Conservation (phyloP, 805 yeast genomes). For the Torulaspora microellipsoides region DNA sequence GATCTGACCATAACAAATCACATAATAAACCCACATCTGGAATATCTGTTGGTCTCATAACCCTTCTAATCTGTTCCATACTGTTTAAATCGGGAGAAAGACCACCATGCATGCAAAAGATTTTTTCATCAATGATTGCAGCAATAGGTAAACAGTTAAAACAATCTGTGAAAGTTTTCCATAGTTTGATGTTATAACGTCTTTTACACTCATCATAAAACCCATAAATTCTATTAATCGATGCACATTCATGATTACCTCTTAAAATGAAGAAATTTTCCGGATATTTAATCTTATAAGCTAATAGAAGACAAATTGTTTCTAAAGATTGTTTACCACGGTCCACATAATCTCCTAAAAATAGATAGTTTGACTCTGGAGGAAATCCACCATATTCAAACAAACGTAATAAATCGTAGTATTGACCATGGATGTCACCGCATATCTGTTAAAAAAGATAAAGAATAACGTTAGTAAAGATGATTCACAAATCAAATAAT, state of each 20-base stretch:
- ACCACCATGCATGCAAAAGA: slow-evolving; percentile 99
- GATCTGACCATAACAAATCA: slow-evolving; percentile 97
- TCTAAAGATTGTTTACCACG: slow-evolving; percentile 97
- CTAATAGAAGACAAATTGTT: slow-evolving; percentile 88
- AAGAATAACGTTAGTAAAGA: slow-evolving; percentile 12
- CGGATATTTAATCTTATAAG: slow-evolving; percentile 96
- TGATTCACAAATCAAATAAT: no score
- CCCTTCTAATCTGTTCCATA: slow-evolving; percentile 98
- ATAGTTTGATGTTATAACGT: slow-evolving; percentile 94
- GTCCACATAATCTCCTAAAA: slow-evolving; percentile 96
- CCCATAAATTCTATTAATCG: slow-evolving; percentile 95
- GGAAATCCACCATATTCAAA: slow-evolving; percentile 99
- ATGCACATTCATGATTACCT: slow-evolving; percentile 98
- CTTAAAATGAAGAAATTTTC: slow-evolving; percentile 94
- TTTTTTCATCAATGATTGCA: slow-evolving; percentile 95
- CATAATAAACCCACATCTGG: slow-evolving; percentile 97
- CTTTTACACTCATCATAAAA: slow-evolving; percentile 98
- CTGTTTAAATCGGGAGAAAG: slow-evolving; percentile 94
- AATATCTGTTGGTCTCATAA: slow-evolving; percentile 98
- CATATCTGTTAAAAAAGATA: slow-evolving; percentile 47
- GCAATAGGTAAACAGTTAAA: slow-evolving; percentile 98
- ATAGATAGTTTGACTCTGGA: slow-evolving; percentile 94
- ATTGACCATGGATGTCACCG: slow-evolving; percentile 99
- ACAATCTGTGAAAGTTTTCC: slow-evolving; percentile 99
- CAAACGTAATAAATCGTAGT: slow-evolving; percentile 88